These are phyloP conservation scores for Triticum monococcum DNA, from an alignment of 176 grass and related monocot species.

Conservation along the genomic window DNA sequence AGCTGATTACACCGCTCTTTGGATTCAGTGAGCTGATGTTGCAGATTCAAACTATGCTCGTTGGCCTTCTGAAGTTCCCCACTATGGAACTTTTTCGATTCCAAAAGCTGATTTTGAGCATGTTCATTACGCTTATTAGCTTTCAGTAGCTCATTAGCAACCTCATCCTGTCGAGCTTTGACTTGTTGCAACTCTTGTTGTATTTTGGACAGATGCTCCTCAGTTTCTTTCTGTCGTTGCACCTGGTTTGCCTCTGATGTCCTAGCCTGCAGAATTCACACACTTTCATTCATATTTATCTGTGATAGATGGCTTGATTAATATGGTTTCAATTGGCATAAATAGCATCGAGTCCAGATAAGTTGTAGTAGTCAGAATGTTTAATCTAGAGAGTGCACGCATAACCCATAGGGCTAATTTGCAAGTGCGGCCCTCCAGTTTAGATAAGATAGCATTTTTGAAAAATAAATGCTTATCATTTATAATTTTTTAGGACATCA, in stretches of 20 bases:
- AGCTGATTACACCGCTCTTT: conserved; percentile 29
- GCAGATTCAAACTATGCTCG: not conserved
- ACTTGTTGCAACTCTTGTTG: conserved; percentile 23
- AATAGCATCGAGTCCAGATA: not conserved
- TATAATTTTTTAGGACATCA: not conserved
- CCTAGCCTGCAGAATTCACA: not conserved
- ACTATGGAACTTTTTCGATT: not conserved
- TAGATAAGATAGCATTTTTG: not conserved
- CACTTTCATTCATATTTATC: too few relatives aligned
- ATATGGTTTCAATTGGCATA: not conserved
- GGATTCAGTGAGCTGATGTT: conserved; percentile 26
- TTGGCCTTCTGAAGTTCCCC: conserved; percentile 14
- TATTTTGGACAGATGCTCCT: conserved; percentile 27
- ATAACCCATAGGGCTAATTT: not conserved
- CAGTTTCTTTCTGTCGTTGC: not conserved
- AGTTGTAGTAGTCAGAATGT: not conserved
- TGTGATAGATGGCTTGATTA: too few relatives aligned
- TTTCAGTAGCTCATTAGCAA: conserved; percentile 2
- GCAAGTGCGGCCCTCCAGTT: not conserved
- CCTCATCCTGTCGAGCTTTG: not conserved
- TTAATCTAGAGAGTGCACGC: not conserved
- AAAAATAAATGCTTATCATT: not conserved
- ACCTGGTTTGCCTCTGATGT: not conserved
- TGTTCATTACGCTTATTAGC: conserved; percentile 10
- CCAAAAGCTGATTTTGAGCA: conserved; percentile 21